A percentile compares a stretch with the other conserved stretches of the same genome.
Conservation (phyloP, 331 rosid species). For the Cydonia oblonga region DNA sequence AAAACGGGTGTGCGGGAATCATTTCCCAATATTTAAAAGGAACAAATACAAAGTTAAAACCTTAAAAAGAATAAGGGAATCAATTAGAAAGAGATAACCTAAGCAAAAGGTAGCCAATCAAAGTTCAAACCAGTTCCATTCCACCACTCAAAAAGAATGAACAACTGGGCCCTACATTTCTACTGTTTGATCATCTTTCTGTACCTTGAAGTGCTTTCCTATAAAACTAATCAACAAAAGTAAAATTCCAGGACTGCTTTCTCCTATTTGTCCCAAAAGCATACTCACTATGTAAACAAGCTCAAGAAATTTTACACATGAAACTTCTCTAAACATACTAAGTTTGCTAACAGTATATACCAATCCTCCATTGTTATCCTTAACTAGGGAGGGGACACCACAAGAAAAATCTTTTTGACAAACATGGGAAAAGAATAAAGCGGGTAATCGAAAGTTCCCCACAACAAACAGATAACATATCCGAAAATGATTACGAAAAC, state of each 20-base stretch:
- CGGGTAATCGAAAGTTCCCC: slow-evolving; percentile 10
- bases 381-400: background rate
- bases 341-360: slow-evolving; percentile 4
- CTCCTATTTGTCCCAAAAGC: slow-evolving; percentile 1
- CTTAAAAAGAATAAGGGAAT: background rate
- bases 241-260: background rate
- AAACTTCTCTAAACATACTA: background rate
- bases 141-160: background rate
- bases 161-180: background rate
- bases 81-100: background rate
- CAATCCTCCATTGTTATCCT: slow-evolving; percentile 15
- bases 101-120: slow-evolving; percentile 4
- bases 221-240: slow-evolving; percentile 16
- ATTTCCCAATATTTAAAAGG: background rate
- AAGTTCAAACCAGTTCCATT: slow-evolving; percentile 4
- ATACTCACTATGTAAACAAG: background rate
- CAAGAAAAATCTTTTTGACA: slow-evolving; percentile 14
- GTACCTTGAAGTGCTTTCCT: slow-evolving; percentile 15
- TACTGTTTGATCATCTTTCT: background rate
- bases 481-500: slow-evolving; percentile 2
- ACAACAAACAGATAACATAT: slow-evolving; percentile 5
- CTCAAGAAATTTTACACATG: background rate
- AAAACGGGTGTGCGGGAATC: no score
- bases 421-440: slow-evolving; percentile 30
- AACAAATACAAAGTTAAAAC: background rate